These are phyloP conservation scores for Ogataea allantospora DNA, from an alignment of 805 yeast genomes.

Conservation along the genomic window DNA sequence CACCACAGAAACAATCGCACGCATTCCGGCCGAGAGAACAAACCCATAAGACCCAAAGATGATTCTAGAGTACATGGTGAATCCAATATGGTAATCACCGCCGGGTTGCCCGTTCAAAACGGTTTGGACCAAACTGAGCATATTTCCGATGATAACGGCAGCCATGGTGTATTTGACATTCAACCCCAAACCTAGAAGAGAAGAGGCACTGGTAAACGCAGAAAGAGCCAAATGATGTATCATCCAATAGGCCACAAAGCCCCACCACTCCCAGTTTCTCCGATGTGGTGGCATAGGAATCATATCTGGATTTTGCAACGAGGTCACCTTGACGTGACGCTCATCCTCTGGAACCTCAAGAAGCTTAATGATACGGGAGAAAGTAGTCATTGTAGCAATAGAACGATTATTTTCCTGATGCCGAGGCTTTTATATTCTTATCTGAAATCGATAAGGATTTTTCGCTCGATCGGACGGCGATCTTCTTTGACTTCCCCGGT, in stretches of 20 bases:
- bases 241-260: constrained; percentile 41
- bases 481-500: too few relatives aligned
- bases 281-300: constrained; percentile 43
- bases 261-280: constrained; percentile 44
- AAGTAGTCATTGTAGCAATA: background rate
- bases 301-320: constrained; percentile 36
- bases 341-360: constrained; percentile 4
- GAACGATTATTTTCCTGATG: too few relatives aligned
- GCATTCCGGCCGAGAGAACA: constrained; percentile 20
- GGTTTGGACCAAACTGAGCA: background rate
- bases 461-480: too few relatives aligned
- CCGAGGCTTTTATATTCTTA: too few relatives aligned
- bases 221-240: constrained; percentile 27
- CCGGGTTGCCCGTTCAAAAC: background rate
- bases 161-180: background rate
- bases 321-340: constrained; percentile 1
- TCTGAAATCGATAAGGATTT: too few relatives aligned
- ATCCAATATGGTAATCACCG: constrained; percentile 1
- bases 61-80: background rate
- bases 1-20: constrained; percentile 44
- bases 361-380: background rate
- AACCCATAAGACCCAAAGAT: background rate
- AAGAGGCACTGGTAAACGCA: constrained; percentile 7
- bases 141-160: background rate
- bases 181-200: background rate